Conservation (phyloP, 2,329 filamentous ascomycete species). For the Lecanosticta acicola region DNA sequence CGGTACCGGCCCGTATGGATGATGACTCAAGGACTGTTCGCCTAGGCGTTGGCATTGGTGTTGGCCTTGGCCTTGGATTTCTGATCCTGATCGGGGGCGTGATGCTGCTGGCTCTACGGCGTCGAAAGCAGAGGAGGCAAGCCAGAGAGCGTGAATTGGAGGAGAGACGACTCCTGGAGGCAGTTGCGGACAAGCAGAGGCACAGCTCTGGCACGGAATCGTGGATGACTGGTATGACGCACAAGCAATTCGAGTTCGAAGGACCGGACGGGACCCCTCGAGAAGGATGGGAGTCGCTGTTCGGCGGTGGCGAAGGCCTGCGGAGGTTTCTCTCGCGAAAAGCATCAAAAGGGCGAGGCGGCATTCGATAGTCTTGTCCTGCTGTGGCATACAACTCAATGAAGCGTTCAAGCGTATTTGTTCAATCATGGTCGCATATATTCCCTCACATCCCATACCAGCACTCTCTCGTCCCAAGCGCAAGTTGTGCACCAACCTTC, state of each 20-base stretch:
- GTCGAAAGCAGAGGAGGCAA: background rate
- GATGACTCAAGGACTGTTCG: background rate
- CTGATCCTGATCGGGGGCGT: background rate
- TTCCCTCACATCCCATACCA: constrained; percentile 83
- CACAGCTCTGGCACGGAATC: background rate
- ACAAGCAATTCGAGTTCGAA: constrained; percentile 9
- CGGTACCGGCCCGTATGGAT: background rate
- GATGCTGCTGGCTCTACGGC: background rate
- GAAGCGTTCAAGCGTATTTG: constrained; percentile 6
- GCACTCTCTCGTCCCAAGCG: constrained; percentile 86
- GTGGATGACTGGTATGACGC: constrained; percentile 4
- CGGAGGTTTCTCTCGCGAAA: background rate
- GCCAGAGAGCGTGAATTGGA: background rate
- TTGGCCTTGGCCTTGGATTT: constrained; percentile 7
- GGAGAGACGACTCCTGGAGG: background rate
- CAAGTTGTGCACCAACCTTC: constrained; percentile 94
- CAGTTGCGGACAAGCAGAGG: background rate
- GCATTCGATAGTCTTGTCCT: too few relatives aligned
- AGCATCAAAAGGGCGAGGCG: too few relatives aligned
- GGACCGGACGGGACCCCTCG: constrained; percentile 1
- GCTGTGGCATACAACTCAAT: too few relatives aligned
- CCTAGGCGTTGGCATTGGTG: constrained; percentile 1
- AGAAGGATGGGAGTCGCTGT: constrained; percentile 3
- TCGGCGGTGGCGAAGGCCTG: background rate
- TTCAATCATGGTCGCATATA: constrained; percentile 46